A percentile compares a stretch with the other conserved stretches of the same genome.
These are phyloP conservation scores for Tuber indicum DNA, from an alignment of 495 filamentous ascomycete genomes.

Conservation along the genomic window DNA sequence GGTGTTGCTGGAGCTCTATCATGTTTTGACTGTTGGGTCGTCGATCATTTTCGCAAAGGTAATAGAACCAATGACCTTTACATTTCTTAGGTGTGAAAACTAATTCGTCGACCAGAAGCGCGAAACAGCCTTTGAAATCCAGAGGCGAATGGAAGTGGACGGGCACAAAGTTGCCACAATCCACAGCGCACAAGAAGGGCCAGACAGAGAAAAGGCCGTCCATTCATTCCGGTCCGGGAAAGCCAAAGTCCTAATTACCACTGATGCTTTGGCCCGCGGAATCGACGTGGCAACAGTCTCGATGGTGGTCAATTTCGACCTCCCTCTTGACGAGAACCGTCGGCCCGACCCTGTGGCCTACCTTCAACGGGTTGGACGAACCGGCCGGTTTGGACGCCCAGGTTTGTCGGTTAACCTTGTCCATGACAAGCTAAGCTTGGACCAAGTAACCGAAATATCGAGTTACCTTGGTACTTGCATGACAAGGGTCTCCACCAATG, in stretches of 20 bases:
- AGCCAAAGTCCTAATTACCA: conserved; percentile 94
- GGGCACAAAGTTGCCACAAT: no score
- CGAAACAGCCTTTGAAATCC: no score
- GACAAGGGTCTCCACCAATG: conserved; percentile 52
- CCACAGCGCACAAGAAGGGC: no score
- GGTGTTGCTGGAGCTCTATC: no score
- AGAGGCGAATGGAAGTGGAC: no score
- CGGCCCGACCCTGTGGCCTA: conserved; percentile 84
- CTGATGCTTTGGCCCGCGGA: conserved; percentile 91
- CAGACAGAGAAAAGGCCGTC: no score
- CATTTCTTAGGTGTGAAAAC: no score
- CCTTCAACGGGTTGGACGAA: conserved; percentile 95
- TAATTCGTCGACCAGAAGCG: no score
- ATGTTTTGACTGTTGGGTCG: no score
- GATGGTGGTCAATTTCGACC: conserved; percentile 93
- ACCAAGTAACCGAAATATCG: conserved; percentile 65
- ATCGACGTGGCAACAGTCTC: conserved; percentile 98
- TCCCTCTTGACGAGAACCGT: conserved; percentile 53
- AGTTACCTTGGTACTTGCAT: conserved; percentile 59
- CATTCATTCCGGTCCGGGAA: conserved; percentile 26
- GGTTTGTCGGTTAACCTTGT: conserved; percentile 92
- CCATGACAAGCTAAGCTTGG: conserved; percentile 66
- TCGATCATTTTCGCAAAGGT: no score
- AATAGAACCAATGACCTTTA: no score
- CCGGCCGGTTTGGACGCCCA: conserved; percentile 91